These are phyloP conservation scores for Abrus precatorius DNA, from an alignment of 306 rosid genomes.

Conservation along the genomic window DNA sequence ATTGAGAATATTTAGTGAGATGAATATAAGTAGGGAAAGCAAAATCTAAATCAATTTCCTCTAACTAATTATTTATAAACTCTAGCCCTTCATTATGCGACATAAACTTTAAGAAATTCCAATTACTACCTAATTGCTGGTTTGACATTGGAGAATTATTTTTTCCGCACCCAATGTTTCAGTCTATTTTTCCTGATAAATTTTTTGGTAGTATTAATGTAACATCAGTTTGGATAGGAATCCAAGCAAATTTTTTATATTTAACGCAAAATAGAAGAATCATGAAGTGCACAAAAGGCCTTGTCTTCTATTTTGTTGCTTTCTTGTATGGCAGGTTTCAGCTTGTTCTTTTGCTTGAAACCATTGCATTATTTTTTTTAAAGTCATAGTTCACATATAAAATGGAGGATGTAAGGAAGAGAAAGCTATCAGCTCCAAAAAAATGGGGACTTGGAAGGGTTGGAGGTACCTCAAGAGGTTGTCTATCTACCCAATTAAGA, in stretches of 20 bases:
- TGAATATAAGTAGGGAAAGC: slow-evolving; percentile 50
- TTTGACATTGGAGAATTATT: slow-evolving; percentile 6
- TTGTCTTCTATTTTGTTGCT: slow-evolving; percentile 64
- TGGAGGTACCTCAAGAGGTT: slow-evolving; percentile 68
- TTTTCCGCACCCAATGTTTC: not conserved
- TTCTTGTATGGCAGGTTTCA: slow-evolving; percentile 58
- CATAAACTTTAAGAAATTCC: slow-evolving; percentile 8
- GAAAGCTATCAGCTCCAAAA: slow-evolving; percentile 34
- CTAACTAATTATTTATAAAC: slow-evolving; percentile 39
- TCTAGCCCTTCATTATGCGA: slow-evolving; percentile 33
- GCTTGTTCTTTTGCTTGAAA: slow-evolving; percentile 53
- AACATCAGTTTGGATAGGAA: slow-evolving; percentile 10
- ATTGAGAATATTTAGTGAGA: slow-evolving; percentile 57
- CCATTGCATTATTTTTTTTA: slow-evolving; percentile 45
- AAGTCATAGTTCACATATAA: slow-evolving; percentile 51
- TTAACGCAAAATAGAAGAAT: slow-evolving; percentile 22
- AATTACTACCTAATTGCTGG: slow-evolving; percentile 28
- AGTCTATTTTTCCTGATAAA: not conserved
- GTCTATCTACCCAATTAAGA: slow-evolving; percentile 62
- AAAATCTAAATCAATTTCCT: slow-evolving; percentile 59
- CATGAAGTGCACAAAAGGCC: slow-evolving; percentile 44
- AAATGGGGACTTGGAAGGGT: slow-evolving; percentile 63
- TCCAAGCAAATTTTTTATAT: slow-evolving; percentile 23
- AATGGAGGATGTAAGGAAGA: slow-evolving; percentile 45
- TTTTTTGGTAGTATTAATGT: not conserved